Evolutionary conservation across 1,284 basidiomycete genomes (phyloP).

Genomic region (Puccinia triticina): DNA sequence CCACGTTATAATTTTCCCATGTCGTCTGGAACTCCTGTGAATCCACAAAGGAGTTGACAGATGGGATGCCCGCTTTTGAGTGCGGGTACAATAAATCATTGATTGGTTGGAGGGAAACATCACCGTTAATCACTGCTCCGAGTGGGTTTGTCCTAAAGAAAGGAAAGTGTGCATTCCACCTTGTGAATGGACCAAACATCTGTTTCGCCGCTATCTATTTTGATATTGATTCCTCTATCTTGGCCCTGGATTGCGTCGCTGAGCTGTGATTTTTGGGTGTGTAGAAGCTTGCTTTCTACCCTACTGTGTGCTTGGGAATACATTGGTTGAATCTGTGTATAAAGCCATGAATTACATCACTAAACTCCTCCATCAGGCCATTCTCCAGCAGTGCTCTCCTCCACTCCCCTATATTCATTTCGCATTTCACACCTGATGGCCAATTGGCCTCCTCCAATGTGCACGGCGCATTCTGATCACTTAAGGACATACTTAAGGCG

Average conservation of each 20-base stretch:
- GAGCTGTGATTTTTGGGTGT: not conserved
- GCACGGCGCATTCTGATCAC: too few species aligned
- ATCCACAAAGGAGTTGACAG: not conserved
- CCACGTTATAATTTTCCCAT: too few species aligned
- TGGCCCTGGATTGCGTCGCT: not conserved
- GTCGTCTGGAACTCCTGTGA: not conserved
- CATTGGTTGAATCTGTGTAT: not conserved
- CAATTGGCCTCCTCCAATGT: too few species aligned
- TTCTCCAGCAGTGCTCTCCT: not conserved
- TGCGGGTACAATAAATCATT: slow-evolving; percentile 1
- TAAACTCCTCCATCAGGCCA: not conserved
- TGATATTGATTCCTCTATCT: not conserved
- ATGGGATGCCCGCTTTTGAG: not conserved
- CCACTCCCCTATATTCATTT: not conserved
- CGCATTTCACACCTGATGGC: not conserved
- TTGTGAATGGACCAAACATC: not conserved
- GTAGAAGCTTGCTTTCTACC: not conserved
- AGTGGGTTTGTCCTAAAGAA: slow-evolving; percentile 1
- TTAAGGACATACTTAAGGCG: too few species aligned
- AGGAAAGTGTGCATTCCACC: not conserved
- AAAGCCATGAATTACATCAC: not conserved
- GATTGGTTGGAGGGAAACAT: not conserved
- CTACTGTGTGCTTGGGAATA: not conserved
- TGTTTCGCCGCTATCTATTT: not conserved
- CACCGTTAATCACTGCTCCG: not conserved